A percentile compares a stretch with the other conserved stretches of the same genome.
phyloP scores from a whole-genome alignment of 345 rosid genomes.

The Leavenworthia alabamica region DNA sequence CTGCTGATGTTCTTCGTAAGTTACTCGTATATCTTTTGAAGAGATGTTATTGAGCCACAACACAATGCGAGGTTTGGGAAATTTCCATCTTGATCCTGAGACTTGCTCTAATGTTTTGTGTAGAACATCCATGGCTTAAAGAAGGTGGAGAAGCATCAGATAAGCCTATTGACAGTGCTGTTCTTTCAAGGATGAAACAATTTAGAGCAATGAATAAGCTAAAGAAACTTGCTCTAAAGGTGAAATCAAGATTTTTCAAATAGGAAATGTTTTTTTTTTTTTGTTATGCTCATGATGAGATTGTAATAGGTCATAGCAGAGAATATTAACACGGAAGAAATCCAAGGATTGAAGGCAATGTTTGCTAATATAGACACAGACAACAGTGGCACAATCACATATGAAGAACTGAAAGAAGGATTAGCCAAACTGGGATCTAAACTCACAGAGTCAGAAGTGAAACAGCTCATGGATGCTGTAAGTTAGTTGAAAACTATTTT shows the following conservation, averaged over 20 bases:
- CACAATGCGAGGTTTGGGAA: not conserved
- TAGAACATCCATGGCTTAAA: constrained; percentile 69
- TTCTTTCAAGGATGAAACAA: constrained; percentile 90
- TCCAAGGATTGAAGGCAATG: constrained; percentile 74
- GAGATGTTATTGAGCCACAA: not conserved
- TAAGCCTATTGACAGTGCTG: constrained; percentile 86
- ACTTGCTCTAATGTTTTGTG: not conserved
- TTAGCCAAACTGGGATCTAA: constrained; percentile 84
- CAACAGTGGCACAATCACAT: constrained; percentile 82
- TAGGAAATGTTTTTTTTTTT: not conserved
- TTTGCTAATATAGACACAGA: constrained; percentile 87
- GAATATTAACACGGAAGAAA: constrained; percentile 72
- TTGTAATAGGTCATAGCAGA: constrained; percentile 69
- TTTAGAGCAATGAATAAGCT: constrained; percentile 93
- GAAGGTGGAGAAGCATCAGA: constrained; percentile 81
- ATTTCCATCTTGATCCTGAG: not conserved
- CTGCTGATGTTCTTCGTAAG: constrained; percentile 81
- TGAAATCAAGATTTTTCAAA: constrained; percentile 7
- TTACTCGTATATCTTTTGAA: not conserved
- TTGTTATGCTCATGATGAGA: not conserved
- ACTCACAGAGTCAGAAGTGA: constrained; percentile 74
- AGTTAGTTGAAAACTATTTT: constrained; percentile 15
- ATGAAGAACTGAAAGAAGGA: constrained; percentile 78
- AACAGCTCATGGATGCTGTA: constrained; percentile 95
- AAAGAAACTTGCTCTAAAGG: constrained; percentile 90